Conservation (phyloP, 2,329 filamentous ascomycete genomes). For the Macroventuria anomochaeta region DNA sequence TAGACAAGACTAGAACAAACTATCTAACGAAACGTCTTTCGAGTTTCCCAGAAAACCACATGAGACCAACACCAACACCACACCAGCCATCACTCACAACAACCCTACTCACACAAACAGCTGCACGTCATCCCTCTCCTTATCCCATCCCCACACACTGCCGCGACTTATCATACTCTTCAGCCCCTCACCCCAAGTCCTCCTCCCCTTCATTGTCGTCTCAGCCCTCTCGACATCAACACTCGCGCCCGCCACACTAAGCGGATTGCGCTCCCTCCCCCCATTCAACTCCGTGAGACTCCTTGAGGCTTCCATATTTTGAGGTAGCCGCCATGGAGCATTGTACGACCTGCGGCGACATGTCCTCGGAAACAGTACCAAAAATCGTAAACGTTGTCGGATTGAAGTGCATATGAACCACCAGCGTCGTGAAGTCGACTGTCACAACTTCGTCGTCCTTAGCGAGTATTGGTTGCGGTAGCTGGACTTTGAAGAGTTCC, state of each 20-base stretch:
- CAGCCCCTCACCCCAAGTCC: slow-evolving; percentile 34
- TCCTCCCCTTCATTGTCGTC: slow-evolving; percentile 22
- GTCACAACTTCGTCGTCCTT: slow-evolving; percentile 51
- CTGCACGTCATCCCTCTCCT: slow-evolving; percentile 26
- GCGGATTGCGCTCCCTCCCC: slow-evolving; percentile 22
- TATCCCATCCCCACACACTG: slow-evolving; percentile 23
- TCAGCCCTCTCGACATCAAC: slow-evolving; percentile 21
- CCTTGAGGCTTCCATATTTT: slow-evolving; percentile 33
- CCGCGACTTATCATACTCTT: slow-evolving; percentile 27
- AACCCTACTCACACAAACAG: slow-evolving; percentile 28
- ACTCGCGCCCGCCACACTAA: slow-evolving; percentile 19
- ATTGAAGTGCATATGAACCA: slow-evolving; percentile 60
- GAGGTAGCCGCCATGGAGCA: slow-evolving; percentile 54
- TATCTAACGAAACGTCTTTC: neutral
- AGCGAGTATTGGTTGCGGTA: slow-evolving; percentile 54
- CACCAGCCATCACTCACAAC: neutral
- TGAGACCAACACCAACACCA: neutral
- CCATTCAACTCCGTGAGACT: slow-evolving; percentile 44
- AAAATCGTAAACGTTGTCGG: slow-evolving; percentile 51
- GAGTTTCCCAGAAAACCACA: no score
- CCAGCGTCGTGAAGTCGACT: slow-evolving; percentile 53
- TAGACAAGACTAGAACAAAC: neutral
- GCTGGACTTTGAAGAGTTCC: slow-evolving; percentile 55
- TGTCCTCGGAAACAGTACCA: slow-evolving; percentile 57
- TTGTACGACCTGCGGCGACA: slow-evolving; percentile 48